Evolutionary conservation across 768 basidiomycete genomes (phyloP), one percentile per base, ranked within the genome.

Genomic region (Thelephora aurantiotincta): DNA sequence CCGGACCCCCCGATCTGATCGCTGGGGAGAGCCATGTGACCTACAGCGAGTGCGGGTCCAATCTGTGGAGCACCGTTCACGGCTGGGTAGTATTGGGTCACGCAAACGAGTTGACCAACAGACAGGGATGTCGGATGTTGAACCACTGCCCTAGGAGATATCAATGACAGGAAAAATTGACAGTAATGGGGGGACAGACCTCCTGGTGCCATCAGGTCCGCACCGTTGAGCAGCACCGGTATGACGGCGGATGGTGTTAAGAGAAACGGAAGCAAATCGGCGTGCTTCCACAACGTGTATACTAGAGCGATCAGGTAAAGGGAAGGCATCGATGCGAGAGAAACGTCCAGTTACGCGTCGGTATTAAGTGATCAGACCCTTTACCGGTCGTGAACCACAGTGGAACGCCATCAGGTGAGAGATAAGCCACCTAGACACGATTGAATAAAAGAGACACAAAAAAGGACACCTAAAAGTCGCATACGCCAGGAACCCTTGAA

Each of bases 151-250:
- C 70, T 70, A 60, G 20, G 41, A 26, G 20, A 26, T 33, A 43
- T 18, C 34, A 7, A 38, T 41, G 36, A 33, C 33, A 44, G 43
- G 19, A 16, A 49, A 12, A 11, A 16, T 19, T 49, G 33, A 44
- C 50, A 42, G 34, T 14, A 37, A 20, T 13, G 14, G 18, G 13
- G 19, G 34, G 23, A 67, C 78, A 57, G 57, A 82, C 84, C 83
- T 62, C 87, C 88, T 3, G 88, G 85, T 33, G 84, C 78, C 86
- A 92, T 90, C 6, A 91, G 72, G 65, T 92, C 87, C 0, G 88
- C 85, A n/a, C 89, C 88, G 9, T 75, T 76, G 2, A 77, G 65
- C 11, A 92, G 70, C 20, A 80, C 68, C 1, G 80, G 80, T 34
- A 89, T 74, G 23, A 88, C 87, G 11, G 75, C 63, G 1, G 74